Conservation (phyloP, 805 yeast genomes). For the Yamadazyma paraphyllophila region DNA sequence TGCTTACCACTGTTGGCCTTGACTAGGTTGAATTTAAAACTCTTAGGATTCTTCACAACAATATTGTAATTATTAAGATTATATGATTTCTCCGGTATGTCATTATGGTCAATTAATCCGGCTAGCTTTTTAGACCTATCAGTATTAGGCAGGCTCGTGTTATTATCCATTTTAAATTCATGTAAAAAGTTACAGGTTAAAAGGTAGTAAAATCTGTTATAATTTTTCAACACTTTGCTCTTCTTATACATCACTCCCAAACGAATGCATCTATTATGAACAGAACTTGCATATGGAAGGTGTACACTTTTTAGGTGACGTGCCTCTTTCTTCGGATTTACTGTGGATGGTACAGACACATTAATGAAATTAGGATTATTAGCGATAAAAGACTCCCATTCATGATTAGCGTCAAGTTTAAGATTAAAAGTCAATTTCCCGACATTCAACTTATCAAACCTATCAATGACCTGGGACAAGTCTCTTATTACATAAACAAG, state of each 20-base stretch:
- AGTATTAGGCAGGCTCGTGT: neutral
- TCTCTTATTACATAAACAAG: slow-evolving; percentile 38
- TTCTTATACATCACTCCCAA: slow-evolving; percentile 42
- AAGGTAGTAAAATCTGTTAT: slow-evolving; percentile 35
- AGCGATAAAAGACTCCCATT: slow-evolving; percentile 40
- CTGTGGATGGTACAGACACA: slow-evolving; percentile 28
- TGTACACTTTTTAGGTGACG: slow-evolving; percentile 46
- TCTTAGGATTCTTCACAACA: slow-evolving; percentile 29
- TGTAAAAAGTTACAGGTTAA: slow-evolving; percentile 44
- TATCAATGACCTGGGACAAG: slow-evolving; percentile 29
- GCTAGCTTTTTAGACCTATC: slow-evolving; percentile 31
- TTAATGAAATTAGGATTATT: slow-evolving; percentile 59
- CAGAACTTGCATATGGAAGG: slow-evolving; percentile 35
- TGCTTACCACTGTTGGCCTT: slow-evolving; percentile 28
- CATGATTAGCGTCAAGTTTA: slow-evolving; percentile 23
- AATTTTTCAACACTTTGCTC: slow-evolving; percentile 40
- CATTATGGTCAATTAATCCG: slow-evolving; percentile 40
- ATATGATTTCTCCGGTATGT: slow-evolving; percentile 39
- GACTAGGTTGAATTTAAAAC: slow-evolving; percentile 33
- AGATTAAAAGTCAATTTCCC: slow-evolving; percentile 20
- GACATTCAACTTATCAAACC: slow-evolving; percentile 28
- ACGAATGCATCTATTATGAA: slow-evolving; percentile 40
- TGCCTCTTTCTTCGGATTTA: slow-evolving; percentile 40
- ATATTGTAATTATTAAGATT: slow-evolving; percentile 39
- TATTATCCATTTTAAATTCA: slow-evolving; percentile 36